Evolutionary conservation across 2,329 filamentous ascomycete genomes (phyloP).

Genomic region (Penicillium hesseltinei): DNA sequence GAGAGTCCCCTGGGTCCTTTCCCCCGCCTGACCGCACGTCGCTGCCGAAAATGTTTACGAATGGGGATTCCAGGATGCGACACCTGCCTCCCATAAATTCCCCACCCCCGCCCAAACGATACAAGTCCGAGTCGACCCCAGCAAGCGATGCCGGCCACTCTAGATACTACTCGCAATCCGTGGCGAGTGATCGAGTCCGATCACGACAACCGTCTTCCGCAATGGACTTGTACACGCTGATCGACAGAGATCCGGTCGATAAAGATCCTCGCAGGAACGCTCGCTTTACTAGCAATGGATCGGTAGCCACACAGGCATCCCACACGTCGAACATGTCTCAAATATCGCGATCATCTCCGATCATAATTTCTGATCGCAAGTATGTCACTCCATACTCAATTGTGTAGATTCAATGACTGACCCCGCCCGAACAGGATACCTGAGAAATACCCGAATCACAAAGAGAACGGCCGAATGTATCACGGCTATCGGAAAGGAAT

Average conservation of each 20-base stretch:
- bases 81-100: constrained; percentile 21
- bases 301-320: constrained; percentile 25
- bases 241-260: constrained; percentile 30
- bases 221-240: constrained; percentile 37
- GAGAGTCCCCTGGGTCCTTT: not conserved
- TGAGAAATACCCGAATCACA: constrained; percentile 46
- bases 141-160: constrained; percentile 24
- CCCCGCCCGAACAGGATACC: constrained; percentile 25
- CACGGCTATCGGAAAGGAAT: constrained; percentile 65
- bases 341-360: constrained; percentile 17
- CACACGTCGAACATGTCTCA: constrained; percentile 19
- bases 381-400: constrained; percentile 5
- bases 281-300: constrained; percentile 33
- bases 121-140: constrained; percentile 25
- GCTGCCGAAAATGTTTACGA: constrained; percentile 7
- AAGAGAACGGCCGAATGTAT: constrained; percentile 69
- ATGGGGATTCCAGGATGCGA: constrained; percentile 13
- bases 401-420: not conserved
- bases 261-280: constrained; percentile 20
- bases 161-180: constrained; percentile 27
- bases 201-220: constrained; percentile 37
- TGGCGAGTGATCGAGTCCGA: constrained; percentile 28
- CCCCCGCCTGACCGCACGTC: not conserved
- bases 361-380: constrained; percentile 24
- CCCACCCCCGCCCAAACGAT: constrained; percentile 23